Base-by-base conservation (phyloP, 2,329 filamentous ascomycete species). In the Fusarium pseudonygamai region DNA sequence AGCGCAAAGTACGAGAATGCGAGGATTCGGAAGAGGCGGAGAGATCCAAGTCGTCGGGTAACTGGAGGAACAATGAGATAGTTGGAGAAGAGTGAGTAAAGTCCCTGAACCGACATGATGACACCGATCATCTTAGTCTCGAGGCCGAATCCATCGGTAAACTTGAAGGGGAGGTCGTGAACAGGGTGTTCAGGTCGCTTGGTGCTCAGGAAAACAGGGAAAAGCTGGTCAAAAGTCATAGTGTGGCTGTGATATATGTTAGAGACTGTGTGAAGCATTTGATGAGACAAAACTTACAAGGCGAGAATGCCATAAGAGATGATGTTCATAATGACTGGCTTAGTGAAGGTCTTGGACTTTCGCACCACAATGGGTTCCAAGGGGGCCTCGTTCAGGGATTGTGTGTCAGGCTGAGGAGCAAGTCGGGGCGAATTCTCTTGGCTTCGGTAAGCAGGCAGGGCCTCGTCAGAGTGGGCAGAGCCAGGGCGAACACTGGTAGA, bases 201-300 rank as follows among this genome's bases (percentile, higher is more conserved):
- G 49, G 93, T 93, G 81, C 93, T 96, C 79, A 99, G 90, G 76
- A 99, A 94, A 5, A 98, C 93, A 0, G 96, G 96, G 76, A 98
- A 91, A 55, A 98, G 88, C 79, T 97, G 93, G 82, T 99, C 96
- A 77, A 97, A 96, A 0, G 95, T 97, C 83, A 99, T 98, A 18
- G 96, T 98, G 84, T 98, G 96, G 84, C 95, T 97, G 78, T 26
- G n/a, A 34, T 37, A 18, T 20, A 47, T 63, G 53, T 80, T 71
- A 67, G 52, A 79, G 76, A 36, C 7, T 11, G 10, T 18, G 7
- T 16, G 36, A 36, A 9, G 16, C 14, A 14, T n/a, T 30, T 2
- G 26, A 40, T 18, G n/a, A 11, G 32, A 12, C 11, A 13, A 15
- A 28, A 92, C 94, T 90, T 88, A 97, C 95, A 97, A 98, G 73